A percentile compares a stretch with the other conserved stretches of the same genome.
phyloP scores from a whole-genome alignment of 225 moss, liverwort and hornwort genomes.

The Polytrichum commune region DNA sequence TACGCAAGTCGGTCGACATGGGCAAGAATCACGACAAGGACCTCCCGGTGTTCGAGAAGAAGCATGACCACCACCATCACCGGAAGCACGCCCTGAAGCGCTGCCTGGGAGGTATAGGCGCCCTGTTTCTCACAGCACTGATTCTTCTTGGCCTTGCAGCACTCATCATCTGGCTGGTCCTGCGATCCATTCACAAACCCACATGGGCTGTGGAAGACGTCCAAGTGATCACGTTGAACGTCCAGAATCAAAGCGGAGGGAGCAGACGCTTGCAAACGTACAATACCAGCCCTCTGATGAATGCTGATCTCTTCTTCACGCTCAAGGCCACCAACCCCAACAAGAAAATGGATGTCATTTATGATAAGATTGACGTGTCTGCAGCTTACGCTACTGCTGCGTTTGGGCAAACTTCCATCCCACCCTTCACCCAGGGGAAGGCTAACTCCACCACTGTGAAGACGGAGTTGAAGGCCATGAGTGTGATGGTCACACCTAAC shows the following conservation, averaged over 20 bases:
- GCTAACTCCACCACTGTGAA: conserved; percentile 36
- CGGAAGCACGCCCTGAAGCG: conserved; percentile 20
- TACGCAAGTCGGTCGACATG: not conserved
- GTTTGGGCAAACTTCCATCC: conserved; percentile 35
- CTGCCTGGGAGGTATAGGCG: not conserved
- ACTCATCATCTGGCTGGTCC: conserved; percentile 30
- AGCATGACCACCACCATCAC: not conserved
- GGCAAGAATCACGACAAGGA: conserved; percentile 25
- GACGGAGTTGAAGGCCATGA: conserved; percentile 34
- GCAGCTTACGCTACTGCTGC: conserved; percentile 44
- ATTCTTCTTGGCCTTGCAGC: conserved; percentile 19
- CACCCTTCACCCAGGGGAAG: conserved; percentile 57
- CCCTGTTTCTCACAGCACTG: conserved; percentile 6
- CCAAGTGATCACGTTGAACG: conserved; percentile 33
- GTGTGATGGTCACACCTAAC: conserved; percentile 38
- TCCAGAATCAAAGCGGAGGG: conserved; percentile 18
- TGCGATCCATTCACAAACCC: conserved; percentile 41
- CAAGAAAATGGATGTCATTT: conserved; percentile 63
- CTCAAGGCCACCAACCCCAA: conserved; percentile 58
- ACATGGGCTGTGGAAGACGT: conserved; percentile 41
- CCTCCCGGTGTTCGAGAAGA: conserved; percentile 22
- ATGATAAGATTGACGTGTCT: conserved; percentile 52
- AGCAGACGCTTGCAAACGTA: conserved; percentile 25
- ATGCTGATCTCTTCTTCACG: conserved; percentile 37
- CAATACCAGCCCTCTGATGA: conserved; percentile 26